Evolutionary conservation across 2,329 filamentous ascomycete genomes (phyloP).

Genomic region (Trichoderma lentiforme): DNA sequence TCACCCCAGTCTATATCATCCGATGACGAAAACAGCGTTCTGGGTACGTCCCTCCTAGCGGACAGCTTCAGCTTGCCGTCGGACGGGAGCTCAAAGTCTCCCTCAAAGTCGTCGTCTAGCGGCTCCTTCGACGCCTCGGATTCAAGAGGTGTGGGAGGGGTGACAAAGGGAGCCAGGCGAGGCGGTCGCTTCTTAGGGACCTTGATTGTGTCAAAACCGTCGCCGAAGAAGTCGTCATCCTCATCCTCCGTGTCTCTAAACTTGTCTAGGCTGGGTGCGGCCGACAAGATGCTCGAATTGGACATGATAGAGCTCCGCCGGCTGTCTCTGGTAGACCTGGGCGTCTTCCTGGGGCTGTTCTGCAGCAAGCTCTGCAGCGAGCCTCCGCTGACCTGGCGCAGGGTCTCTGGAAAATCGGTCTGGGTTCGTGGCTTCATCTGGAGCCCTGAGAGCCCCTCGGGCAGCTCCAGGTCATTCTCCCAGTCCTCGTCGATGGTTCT

Average conservation of each 20-base stretch:
- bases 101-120: conserved; percentile 64
- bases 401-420: conserved; percentile 61
- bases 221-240: conserved; percentile 61
- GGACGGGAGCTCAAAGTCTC: conserved; percentile 68
- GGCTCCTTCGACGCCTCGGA: conserved; percentile 30
- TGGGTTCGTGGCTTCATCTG: conserved; percentile 63
- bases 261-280: conserved; percentile 57
- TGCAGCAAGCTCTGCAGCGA: conserved; percentile 51
- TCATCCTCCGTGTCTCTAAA: conserved; percentile 60
- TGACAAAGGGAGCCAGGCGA: conserved; percentile 52
- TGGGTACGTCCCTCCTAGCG: conserved; percentile 58
- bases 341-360: conserved; percentile 48
- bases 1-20: conserved; percentile 94
- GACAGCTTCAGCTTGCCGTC: conserved; percentile 65
- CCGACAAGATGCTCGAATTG: conserved; percentile 36
- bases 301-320: conserved; percentile 31
- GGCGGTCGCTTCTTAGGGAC: conserved; percentile 56
- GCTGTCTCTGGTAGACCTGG: conserved; percentile 27
- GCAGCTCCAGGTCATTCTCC: conserved; percentile 73
- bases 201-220: conserved; percentile 65
- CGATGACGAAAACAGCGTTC: conserved; percentile 55
- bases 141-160: conserved; percentile 54
- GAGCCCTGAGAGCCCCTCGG: conserved; percentile 55
- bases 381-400: conserved; percentile 62
- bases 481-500: conserved; percentile 76